Base-by-base conservation (phyloP, 2,329 filamentous ascomycete species). In the Exophiala calicioides region DNA sequence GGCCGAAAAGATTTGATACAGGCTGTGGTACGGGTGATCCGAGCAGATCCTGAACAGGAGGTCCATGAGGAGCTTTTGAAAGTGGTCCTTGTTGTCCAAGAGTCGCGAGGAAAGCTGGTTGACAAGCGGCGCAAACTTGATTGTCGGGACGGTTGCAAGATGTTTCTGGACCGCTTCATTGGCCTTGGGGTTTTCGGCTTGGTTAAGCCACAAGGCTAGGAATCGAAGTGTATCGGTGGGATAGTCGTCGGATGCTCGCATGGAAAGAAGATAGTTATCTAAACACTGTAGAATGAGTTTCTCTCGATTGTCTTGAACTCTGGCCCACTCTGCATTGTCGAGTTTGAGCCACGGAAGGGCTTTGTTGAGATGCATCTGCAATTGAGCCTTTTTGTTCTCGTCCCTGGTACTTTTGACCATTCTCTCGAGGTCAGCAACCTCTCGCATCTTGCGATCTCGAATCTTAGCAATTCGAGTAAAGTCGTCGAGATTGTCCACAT, bases 101-200 rank as follows among this genome's bases (percentile, higher is more conserved):
- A 98, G 72, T 5, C 93, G 84, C n/a, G 94, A 98, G 4, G 90
- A 91, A 23, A 98, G 78, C 65, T 99, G 93, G 61, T 96, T 98
- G 83, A 95, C 95, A 40, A 98, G 73, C 3, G 86, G 72, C 1
- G 90, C 91, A 63, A 99, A 95, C 62, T 98, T 98, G 51, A 88
- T 81, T 48, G 88, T 95, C 2, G 91, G 86, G 0, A 97, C 91
- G 40, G 80, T 75, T 3, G 73, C 68, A 12, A 98, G 73, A 60
- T 90, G 74, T 49, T 79, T 81, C 44, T 73, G 74, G 15, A 95
- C 90, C 2, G 88, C 84, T 35, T 79, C 78, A 60, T 95, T 97
- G 3, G 89, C 88, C 20, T 81, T 76, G 4, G 81, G 74, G 48
- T 86, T 85, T n/a, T 82, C 80, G 0, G 88, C 86, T 52, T 90